A percentile compares a stretch with the other conserved stretches of the same genome.
Conservation (phyloP, 2,329 filamentous ascomycete species). For the Paecilomyces fulvus region DNA sequence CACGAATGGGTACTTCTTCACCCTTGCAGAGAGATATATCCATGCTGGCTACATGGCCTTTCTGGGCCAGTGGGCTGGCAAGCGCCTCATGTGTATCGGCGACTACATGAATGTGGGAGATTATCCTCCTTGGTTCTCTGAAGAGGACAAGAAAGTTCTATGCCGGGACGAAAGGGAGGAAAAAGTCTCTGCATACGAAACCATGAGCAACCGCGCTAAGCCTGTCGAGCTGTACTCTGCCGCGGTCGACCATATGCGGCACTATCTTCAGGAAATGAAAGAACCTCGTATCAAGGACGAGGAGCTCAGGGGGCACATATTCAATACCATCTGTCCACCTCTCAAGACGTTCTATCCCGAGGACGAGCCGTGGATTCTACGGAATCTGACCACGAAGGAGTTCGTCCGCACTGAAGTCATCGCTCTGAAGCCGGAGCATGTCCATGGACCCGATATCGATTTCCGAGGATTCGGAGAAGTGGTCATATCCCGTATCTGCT, state of each 20-base stretch:
- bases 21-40: conserved; percentile 9
- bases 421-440: conserved; percentile 16
- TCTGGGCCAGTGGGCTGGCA: conserved; percentile 19
- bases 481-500: conserved; percentile 19
- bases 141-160: conserved; percentile 6
- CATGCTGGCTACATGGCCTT: conserved; percentile 11
- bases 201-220: neutral
- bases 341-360: conserved; percentile 15
- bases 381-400: conserved; percentile 24
- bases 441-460: conserved; percentile 20
- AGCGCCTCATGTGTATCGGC: conserved; percentile 20
- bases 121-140: conserved; percentile 2
- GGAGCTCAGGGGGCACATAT: conserved; percentile 9
- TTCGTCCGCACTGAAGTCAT: conserved; percentile 21
- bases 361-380: conserved; percentile 22
- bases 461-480: conserved; percentile 20
- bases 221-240: neutral
- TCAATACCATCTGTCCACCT: conserved; percentile 10
- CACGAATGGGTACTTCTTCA: conserved; percentile 12
- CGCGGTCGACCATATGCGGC: neutral
- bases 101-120: conserved; percentile 8
- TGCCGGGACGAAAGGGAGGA: conserved; percentile 10
- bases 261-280: neutral
- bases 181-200: conserved; percentile 1
- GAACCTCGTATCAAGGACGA: conserved; percentile 3